phyloP scores from a whole-genome alignment of 495 filamentous ascomycete genomes.

The Elasticomyces elasticus region DNA sequence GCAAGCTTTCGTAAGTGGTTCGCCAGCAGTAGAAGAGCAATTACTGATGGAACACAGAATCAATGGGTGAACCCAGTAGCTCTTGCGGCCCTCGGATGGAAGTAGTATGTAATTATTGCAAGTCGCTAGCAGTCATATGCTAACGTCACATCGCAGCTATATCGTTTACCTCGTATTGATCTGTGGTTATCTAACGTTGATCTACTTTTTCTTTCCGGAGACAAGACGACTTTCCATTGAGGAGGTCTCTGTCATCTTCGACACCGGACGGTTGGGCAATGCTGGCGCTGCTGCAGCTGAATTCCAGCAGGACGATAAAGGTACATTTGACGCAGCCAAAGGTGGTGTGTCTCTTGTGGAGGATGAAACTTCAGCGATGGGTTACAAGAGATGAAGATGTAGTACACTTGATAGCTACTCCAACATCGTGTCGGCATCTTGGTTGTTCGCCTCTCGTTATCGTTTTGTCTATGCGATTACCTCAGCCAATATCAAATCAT shows the following conservation, averaged over 20 bases:
- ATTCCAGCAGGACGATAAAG: conserved; percentile 41
- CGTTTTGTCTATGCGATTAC: too few relatives aligned
- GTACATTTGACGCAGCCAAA: not conserved
- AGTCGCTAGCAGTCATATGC: not conserved
- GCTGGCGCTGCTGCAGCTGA: not conserved
- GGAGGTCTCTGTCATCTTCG: conserved; percentile 2
- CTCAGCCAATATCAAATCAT: too few relatives aligned
- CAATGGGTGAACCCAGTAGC: conserved; percentile 39
- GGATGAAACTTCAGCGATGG: too few relatives aligned
- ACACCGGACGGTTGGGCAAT: not conserved
- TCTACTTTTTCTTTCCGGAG: not conserved
- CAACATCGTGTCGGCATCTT: too few relatives aligned
- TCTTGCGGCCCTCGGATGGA: conserved; percentile 21
- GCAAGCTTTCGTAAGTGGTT: not conserved
- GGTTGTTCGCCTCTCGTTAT: too few relatives aligned
- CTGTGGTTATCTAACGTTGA: not conserved
- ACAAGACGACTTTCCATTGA: not conserved
- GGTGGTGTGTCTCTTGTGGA: not conserved
- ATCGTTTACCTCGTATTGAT: not conserved
- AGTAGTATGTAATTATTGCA: conserved; percentile 16
- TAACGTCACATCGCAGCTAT: not conserved
- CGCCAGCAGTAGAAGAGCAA: not conserved
- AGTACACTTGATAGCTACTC: too few relatives aligned
- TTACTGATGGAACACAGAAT: not conserved
- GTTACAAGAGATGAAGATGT: too few relatives aligned